Percentiles rank a stretch among this genome's conserved stretches.
Conservation (phyloP, 2,329 filamentous ascomycete species). For the Sporothrix schenckii region DNA sequence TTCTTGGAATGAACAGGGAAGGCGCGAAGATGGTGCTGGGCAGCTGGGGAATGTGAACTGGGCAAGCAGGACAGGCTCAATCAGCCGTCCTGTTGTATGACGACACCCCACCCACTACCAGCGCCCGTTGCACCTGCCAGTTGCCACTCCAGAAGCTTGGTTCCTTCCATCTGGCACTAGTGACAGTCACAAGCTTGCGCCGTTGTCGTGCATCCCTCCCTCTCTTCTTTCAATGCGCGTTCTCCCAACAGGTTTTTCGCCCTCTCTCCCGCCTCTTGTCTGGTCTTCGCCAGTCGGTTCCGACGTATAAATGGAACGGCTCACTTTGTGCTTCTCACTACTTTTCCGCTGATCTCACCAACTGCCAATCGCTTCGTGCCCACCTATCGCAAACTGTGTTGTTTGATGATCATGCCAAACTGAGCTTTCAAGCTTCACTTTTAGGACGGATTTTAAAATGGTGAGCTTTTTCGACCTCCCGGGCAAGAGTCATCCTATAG, state of each 20-base stretch:
- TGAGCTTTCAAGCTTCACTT: constrained; percentile 13
- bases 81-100: constrained; percentile 19
- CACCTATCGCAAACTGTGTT: background rate
- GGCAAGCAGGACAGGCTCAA: constrained; percentile 3
- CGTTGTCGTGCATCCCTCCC: constrained; percentile 16
- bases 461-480: background rate
- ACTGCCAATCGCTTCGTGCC: constrained; percentile 2
- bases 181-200: constrained; percentile 24
- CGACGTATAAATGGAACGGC: constrained; percentile 15
- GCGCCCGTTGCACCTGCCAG: constrained; percentile 13
- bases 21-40: background rate
- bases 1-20: constrained; percentile 21
- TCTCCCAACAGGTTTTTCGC: constrained; percentile 11
- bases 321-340: background rate
- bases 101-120: constrained; percentile 18
- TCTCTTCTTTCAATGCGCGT: background rate
- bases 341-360: background rate
- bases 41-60: constrained; percentile 5
- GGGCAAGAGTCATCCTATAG: background rate
- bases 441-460: constrained; percentile 14
- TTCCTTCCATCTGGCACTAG: constrained; percentile 8
- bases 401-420: constrained; percentile 7
- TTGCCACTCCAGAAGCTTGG: constrained; percentile 17
- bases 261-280: background rate
- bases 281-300: background rate